Evolutionary conservation across 2,329 filamentous ascomycete genomes (phyloP).

Genomic region (Fusarium tricinctum): DNA sequence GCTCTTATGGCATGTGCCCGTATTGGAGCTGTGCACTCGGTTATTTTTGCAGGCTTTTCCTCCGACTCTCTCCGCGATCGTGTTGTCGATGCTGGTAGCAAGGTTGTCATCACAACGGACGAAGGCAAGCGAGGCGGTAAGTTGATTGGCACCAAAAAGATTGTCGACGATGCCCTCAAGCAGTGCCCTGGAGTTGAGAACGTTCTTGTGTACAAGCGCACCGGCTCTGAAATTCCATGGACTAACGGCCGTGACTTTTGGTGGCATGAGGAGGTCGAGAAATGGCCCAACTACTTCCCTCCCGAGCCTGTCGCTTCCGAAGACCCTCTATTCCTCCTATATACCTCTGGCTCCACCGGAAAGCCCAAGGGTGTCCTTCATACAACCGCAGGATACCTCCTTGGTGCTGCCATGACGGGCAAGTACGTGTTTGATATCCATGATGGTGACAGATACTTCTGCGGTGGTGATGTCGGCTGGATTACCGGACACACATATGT

Average conservation of each 20-base stretch:
- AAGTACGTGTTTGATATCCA: constrained; percentile 99
- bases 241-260: constrained; percentile 90
- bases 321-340: constrained; percentile 96
- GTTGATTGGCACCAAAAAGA: constrained; percentile 97
- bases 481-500: constrained; percentile 99
- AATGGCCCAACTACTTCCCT: constrained; percentile 93
- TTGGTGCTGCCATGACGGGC: constrained; percentile 92
- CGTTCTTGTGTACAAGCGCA: constrained; percentile 94
- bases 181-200: constrained; percentile 90
- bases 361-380: constrained; percentile 99
- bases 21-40: constrained; percentile 96
- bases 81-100: constrained; percentile 89
- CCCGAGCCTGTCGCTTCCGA: constrained; percentile 92
- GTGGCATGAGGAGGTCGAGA: constrained; percentile 99
- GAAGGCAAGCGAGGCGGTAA: constrained; percentile 99
- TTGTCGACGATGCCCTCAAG: constrained; percentile 97
- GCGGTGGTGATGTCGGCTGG: constrained; percentile 98
- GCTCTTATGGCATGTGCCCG: constrained; percentile 91
- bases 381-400: constrained; percentile 93
- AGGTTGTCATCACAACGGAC: constrained; percentile 95
- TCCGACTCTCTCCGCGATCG: constrained; percentile 96
- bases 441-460: constrained; percentile 94
- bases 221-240: constrained; percentile 92
- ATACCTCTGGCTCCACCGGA: constrained; percentile 97
- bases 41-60: constrained; percentile 98